Evolutionary conservation across 371 early-diverging fungal species (phyloP), one percentile per base, ranked within the genome.

Genomic region (Quaeritorhiza haematococci): DNA sequence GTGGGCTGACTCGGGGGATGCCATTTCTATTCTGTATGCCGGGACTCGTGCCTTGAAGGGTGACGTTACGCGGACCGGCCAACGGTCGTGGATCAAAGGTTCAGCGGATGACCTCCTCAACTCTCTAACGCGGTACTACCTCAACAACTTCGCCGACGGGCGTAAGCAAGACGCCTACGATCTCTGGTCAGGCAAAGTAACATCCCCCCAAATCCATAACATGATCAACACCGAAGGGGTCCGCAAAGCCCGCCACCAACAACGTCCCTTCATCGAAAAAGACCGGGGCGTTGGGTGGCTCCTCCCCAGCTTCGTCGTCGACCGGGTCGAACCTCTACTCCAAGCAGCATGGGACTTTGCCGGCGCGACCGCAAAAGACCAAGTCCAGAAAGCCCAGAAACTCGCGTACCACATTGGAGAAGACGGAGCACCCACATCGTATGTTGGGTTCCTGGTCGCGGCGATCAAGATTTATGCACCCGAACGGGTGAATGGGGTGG

Each of bases 1-100:
- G 26, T 87, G 84, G 84, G 79, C 79, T 13, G 74, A 83, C 46
- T 80, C 84, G 53, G 88, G 83, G 41, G 84, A 87, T 60, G 69
- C 69, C 48, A 57, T 84, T 45, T 78, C 80, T n/a, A 62, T 82
- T 21, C 71, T 85, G 55, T 87, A 87, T 70, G 75, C 85, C 19
- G 86, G 87, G n/a, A 85, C 87, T 30, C 62, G 74, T 7, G 82
- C 84, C 8, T 66, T 84, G 47, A 79, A 79, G 46, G 62, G 74
- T 29, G 78, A 83, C 59, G 63, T 83, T 1, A 78, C 82, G 23
- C 58, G 70, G 32, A 71, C 76, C 15, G 82, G 76, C 13, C 69
- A 65, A 57, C 61, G 73, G 41, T 70, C 66, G 24, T 48, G 52
- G 55, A 3, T 76, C 28, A 43, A 46, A 26, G 80, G 80, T 13